These are phyloP conservation scores for Leptoxyphium fumago DNA, from an alignment of 2,329 filamentous ascomycete species.

Conservation along the genomic window DNA sequence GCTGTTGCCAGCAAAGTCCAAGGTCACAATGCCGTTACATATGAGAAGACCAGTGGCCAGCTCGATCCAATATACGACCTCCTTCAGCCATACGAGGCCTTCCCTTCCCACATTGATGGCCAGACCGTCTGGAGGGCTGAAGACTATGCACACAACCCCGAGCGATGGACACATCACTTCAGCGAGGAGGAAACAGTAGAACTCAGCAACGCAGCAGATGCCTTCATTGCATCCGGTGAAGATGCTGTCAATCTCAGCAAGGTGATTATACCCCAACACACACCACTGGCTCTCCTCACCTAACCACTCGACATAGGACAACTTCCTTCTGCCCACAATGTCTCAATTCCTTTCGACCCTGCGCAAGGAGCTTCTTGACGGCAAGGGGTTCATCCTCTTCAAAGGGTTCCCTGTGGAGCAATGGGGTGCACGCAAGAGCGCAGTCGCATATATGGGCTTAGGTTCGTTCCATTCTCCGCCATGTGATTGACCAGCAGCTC, in stretches of 20 bases:
- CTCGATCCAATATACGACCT: constrained; percentile 51
- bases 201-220: constrained; percentile 49
- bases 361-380: constrained; percentile 56
- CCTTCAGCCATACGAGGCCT: constrained; percentile 51
- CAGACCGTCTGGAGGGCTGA: constrained; percentile 54
- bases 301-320: constrained; percentile 23
- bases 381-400: constrained; percentile 82
- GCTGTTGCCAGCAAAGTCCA: too few relatives aligned
- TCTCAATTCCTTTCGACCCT: constrained; percentile 39
- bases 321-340: constrained; percentile 48
- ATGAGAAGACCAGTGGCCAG: constrained; percentile 45
- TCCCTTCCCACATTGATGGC: constrained; percentile 54
- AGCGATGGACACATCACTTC: constrained; percentile 57
- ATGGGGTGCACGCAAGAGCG: constrained; percentile 69
- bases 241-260: constrained; percentile 54
- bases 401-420: constrained; percentile 63
- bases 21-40: too few relatives aligned
- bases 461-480: constrained; percentile 8
- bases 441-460: constrained; percentile 81
- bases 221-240: constrained; percentile 46
- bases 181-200: constrained; percentile 49
- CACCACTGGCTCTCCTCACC: not conserved
- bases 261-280: constrained; percentile 3
- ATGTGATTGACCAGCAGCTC: too few relatives aligned
- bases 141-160: constrained; percentile 45